phyloP scores from a whole-genome alignment of 345 rosid genomes.

The Hibiscus mutabilis region DNA sequence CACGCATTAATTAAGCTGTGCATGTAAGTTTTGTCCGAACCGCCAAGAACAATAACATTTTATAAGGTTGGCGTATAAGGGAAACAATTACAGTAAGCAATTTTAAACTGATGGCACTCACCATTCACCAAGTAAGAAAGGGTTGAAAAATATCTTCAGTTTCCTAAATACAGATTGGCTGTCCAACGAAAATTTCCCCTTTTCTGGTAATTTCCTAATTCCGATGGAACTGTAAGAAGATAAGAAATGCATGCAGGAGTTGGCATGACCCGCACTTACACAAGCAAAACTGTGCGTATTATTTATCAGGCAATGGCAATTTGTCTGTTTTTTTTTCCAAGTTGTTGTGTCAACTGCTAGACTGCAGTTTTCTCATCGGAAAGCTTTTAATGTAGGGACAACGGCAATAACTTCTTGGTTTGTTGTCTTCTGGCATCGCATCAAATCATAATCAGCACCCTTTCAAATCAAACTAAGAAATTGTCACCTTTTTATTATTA shows the following conservation, averaged over 20 bases:
- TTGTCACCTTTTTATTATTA: not conserved
- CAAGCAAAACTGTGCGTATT: not conserved
- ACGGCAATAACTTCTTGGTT: not conserved
- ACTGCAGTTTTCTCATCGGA: not conserved
- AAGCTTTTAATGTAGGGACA: not conserved
- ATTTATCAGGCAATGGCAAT: not conserved
- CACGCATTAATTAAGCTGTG: not conserved
- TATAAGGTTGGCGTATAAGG: no score
- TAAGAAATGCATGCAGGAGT: not conserved
- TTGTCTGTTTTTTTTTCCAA: not conserved
- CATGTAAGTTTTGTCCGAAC: not conserved
- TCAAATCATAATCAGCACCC: not conserved
- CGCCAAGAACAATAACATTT: not conserved
- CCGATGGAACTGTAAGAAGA: not conserved
- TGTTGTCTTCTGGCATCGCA: not conserved
- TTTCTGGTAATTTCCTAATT: not conserved
- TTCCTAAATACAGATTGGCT: no score
- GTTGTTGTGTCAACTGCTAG: not conserved
- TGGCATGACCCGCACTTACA: not conserved
- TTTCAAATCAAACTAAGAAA: not conserved
- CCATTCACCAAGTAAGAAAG: no score
- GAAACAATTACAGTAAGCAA: no score
- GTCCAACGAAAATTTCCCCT: no score
- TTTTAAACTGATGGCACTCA: no score
- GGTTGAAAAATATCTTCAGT: no score